Conservation (phyloP, 495 filamentous ascomycete species). For the Penicillium roqueforti region DNA sequence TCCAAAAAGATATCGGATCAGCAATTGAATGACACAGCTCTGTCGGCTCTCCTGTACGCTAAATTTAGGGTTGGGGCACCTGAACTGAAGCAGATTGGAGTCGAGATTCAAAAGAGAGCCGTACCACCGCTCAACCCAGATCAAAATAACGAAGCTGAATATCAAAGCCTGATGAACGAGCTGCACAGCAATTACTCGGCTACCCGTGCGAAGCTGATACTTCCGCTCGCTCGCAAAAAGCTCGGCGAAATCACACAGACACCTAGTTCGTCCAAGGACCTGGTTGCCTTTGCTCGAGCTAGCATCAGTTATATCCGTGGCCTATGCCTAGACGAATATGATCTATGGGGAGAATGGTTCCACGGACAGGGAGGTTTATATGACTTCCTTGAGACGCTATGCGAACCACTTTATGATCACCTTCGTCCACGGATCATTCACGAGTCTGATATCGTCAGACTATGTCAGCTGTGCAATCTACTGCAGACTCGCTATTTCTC, state of each 20-base stretch:
- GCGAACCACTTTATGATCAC: constrained; percentile 72
- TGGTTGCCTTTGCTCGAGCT: constrained; percentile 64
- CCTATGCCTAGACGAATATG: constrained; percentile 69
- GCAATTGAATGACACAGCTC: constrained; percentile 70
- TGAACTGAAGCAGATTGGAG: constrained; percentile 60
- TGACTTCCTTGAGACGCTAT: constrained; percentile 68
- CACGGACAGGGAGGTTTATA: constrained; percentile 63
- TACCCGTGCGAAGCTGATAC: constrained; percentile 54
- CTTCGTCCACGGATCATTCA: constrained; percentile 66
- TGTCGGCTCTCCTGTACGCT: constrained; percentile 72
- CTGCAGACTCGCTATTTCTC: constrained; percentile 80
- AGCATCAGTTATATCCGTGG: constrained; percentile 68
- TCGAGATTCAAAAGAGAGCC: constrained; percentile 66
- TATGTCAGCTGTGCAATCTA: constrained; percentile 77
- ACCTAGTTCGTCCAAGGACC: constrained; percentile 62
- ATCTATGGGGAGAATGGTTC: constrained; percentile 74
- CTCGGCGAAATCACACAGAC: constrained; percentile 61
- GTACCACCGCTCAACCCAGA: constrained; percentile 57
- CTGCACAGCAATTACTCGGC: constrained; percentile 62
- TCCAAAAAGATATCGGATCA: constrained; percentile 65
- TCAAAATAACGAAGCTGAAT: constrained; percentile 60
- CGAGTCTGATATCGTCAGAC: constrained; percentile 65
- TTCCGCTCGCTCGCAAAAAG: constrained; percentile 58
- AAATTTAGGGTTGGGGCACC: constrained; percentile 70
- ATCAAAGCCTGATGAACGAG: constrained; percentile 62